phyloP scores from a whole-genome alignment of 495 filamentous ascomycete species.

The Penicillium desertorum region DNA sequence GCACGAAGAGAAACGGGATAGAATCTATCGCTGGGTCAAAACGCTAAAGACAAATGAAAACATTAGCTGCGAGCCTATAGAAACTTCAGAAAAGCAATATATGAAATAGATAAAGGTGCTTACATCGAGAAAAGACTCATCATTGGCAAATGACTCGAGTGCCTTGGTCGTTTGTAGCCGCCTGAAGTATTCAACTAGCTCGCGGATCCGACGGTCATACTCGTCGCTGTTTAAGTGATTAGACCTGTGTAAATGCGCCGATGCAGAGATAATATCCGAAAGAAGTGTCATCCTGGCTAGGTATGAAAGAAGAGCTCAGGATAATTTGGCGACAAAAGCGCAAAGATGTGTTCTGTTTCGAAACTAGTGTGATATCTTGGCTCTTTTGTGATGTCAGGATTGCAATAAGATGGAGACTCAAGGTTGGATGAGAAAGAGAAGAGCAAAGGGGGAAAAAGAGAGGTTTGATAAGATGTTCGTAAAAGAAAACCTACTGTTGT shows the following conservation, averaged over 20 bases:
- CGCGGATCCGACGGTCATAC: slow-evolving; percentile 35
- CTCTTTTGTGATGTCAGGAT: neutral
- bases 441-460: neutral
- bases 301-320: neutral
- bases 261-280: slow-evolving; percentile 18
- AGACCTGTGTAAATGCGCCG: slow-evolving; percentile 13
- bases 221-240: slow-evolving; percentile 18
- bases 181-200: slow-evolving; percentile 28
- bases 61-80: neutral
- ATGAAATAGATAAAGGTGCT: slow-evolving; percentile 11
- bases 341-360: neutral
- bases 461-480: neutral
- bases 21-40: slow-evolving; percentile 46
- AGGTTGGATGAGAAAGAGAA: neutral
- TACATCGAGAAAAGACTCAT: slow-evolving; percentile 33
- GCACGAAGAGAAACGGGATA: slow-evolving; percentile 42
- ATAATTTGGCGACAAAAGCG: slow-evolving; percentile 1
- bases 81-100: neutral
- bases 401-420: neutral
- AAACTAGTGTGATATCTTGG: neutral
- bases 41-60: slow-evolving; percentile 23
- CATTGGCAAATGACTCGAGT: slow-evolving; percentile 16
- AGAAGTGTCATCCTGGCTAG: slow-evolving; percentile 15
- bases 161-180: slow-evolving; percentile 20
- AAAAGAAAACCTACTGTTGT: neutral